These are phyloP conservation scores for Colletotrichum endophyticum DNA, from an alignment of 2,329 filamentous ascomycete species.

Conservation along the genomic window DNA sequence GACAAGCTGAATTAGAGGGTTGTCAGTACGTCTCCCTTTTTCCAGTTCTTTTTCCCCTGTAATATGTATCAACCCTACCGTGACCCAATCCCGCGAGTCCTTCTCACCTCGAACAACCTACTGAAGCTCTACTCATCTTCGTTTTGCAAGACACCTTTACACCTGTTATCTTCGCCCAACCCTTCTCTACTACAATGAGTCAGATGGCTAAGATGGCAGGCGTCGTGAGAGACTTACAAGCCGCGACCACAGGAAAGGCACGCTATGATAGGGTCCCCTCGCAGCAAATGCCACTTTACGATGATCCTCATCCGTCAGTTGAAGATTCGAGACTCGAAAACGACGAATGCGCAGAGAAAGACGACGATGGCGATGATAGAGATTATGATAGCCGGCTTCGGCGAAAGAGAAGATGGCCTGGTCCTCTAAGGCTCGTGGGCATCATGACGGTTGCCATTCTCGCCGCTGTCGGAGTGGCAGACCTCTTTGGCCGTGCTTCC, in stretches of 20 bases:
- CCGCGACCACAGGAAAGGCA: background rate
- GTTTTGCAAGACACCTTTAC: background rate
- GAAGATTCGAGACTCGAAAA: background rate
- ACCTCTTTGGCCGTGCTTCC: background rate
- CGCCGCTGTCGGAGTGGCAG: background rate
- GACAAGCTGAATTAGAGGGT: background rate
- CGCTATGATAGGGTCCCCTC: background rate
- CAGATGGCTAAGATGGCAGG: background rate
- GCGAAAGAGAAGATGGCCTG: background rate
- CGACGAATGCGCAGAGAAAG: background rate
- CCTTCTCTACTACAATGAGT: background rate
- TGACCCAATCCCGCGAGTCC: no score
- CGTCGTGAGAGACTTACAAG: background rate
- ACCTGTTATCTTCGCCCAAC: background rate
- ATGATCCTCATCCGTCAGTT: background rate
- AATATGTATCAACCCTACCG: background rate
- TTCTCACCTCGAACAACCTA: background rate
- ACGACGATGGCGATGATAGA: background rate
- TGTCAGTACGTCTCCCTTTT: background rate
- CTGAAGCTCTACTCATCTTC: background rate
- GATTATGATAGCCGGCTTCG: background rate
- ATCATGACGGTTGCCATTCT: background rate
- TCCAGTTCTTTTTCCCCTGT: background rate
- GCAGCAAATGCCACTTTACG: background rate
- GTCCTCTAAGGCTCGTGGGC: background rate